Percentiles rank a stretch among this genome's conserved stretches.
Conservation (phyloP, 2,329 filamentous ascomycete species). For the Hypoxylon sp. region DNA sequence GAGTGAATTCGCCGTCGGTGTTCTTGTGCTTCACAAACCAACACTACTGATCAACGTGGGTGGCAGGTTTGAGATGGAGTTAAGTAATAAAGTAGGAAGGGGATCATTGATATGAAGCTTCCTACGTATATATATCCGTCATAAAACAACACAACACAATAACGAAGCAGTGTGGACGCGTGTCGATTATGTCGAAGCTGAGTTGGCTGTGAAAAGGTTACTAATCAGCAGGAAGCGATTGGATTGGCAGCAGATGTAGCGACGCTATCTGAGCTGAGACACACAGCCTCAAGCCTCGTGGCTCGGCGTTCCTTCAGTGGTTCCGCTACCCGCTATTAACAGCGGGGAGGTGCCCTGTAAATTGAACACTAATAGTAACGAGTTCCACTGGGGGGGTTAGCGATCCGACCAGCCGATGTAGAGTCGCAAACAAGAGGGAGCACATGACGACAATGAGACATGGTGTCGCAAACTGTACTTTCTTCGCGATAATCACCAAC, state of each 20-base stretch:
- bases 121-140: neutral
- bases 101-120: neutral
- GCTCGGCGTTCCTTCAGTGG: slow-evolving; percentile 35
- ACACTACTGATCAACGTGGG: neutral
- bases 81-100: neutral
- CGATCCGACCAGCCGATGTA: neutral
- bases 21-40: slow-evolving; percentile 9
- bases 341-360: slow-evolving; percentile 24
- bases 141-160: neutral
- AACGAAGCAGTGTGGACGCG: slow-evolving; percentile 23
- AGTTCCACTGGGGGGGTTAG: slow-evolving; percentile 15
- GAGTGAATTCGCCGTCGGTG: slow-evolving; percentile 19
- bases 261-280: slow-evolving; percentile 27
- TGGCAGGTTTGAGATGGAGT: too few relatives aligned
- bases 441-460: slow-evolving; percentile 42
- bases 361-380: slow-evolving; percentile 11
- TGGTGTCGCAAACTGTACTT: slow-evolving; percentile 16
- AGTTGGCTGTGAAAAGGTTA: slow-evolving; percentile 19
- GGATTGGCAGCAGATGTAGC: slow-evolving; percentile 12
- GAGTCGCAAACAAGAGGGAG: slow-evolving; percentile 25
- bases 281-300: slow-evolving; percentile 38
- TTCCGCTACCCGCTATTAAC: slow-evolving; percentile 20
- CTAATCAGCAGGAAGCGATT: slow-evolving; percentile 22
- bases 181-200: slow-evolving; percentile 35
- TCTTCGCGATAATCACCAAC: slow-evolving; percentile 11